Evolutionary conservation across 1,139 yeast genomes (phyloP).

Genomic region (Candida sanyaensis): DNA sequence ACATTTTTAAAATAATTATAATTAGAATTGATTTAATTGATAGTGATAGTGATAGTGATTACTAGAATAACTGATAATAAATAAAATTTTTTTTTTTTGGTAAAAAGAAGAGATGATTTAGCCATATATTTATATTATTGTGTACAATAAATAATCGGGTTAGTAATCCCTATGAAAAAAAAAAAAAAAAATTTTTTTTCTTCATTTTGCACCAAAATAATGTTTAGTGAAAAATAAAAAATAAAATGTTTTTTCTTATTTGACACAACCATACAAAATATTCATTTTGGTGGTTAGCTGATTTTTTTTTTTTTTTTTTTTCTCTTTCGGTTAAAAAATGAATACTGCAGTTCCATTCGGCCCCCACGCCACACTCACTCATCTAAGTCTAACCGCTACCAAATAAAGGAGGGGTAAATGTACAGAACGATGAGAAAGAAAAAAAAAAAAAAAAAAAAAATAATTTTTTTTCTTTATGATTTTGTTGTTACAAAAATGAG

Average conservation of each 20-base stretch:
- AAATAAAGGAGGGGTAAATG: constrained; percentile 1
- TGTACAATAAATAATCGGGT: neutral
- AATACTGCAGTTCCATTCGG: constrained; percentile 1
- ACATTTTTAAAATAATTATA: too few relatives aligned
- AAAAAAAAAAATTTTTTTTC: too few relatives aligned
- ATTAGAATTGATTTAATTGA: too few relatives aligned
- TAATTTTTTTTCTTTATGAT: neutral
- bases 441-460: too few relatives aligned
- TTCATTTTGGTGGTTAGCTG: neutral
- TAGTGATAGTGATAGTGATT: too few relatives aligned
- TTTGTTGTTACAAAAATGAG: too few relatives aligned
- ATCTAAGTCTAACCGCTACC: too few relatives aligned
- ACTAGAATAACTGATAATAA: neutral
- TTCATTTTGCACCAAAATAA: neutral
- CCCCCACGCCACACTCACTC: constrained; percentile 1
- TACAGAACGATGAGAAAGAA: too few relatives aligned
- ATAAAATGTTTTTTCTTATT: neutral
- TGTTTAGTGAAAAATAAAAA: too few relatives aligned
- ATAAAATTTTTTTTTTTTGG: neutral
- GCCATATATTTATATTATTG: neutral
- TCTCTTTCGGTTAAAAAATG: too few relatives aligned
- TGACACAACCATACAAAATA: neutral
- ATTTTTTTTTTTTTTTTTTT: too few relatives aligned
- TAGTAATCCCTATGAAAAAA: neutral
- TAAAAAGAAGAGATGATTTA: neutral